Evolutionary conservation across 768 basidiomycete genomes (phyloP).

Genomic region (Tulasnella sp.): DNA sequence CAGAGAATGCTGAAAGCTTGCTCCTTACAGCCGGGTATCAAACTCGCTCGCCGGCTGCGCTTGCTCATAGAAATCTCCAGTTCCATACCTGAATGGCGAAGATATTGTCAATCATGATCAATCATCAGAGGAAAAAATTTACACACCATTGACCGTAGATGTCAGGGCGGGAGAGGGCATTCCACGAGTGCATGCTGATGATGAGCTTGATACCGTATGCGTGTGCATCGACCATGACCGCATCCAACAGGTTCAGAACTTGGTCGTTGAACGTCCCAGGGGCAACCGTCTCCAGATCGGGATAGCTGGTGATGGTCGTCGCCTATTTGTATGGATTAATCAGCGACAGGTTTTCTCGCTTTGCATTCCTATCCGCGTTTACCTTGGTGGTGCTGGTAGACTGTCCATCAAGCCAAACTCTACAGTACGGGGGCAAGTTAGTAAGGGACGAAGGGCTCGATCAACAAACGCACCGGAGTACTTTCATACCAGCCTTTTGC

Average conservation of each 20-base stretch:
- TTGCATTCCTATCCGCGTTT: background rate
- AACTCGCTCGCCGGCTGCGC: slow-evolving; percentile 24
- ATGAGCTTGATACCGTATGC: slow-evolving; percentile 26
- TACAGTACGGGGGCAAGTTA: background rate
- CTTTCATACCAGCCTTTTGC: slow-evolving; percentile 17
- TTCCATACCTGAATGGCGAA: slow-evolving; percentile 21
- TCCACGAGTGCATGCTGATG: slow-evolving; percentile 2
- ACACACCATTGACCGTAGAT: slow-evolving; percentile 25
- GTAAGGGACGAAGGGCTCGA: background rate
- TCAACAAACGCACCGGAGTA: slow-evolving; percentile 17
- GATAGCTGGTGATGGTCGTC: slow-evolving; percentile 24
- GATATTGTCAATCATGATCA: no score
- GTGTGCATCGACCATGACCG: slow-evolving; percentile 32
- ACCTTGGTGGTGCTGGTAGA: slow-evolving; percentile 23
- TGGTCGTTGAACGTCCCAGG: slow-evolving; percentile 31
- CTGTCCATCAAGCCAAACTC: slow-evolving; percentile 27
- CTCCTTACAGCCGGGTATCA: slow-evolving; percentile 27
- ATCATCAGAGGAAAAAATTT: no score
- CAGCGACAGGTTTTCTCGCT: slow-evolving; percentile 21
- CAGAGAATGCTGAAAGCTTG: background rate
- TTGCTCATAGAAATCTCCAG: slow-evolving; percentile 28
- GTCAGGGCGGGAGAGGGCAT: slow-evolving; percentile 26
- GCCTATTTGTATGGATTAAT: slow-evolving; percentile 5
- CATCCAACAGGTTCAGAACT: slow-evolving; percentile 29
- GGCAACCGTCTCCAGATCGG: slow-evolving; percentile 28